phyloP scores from a whole-genome alignment of 345 rosid genomes.

The Lepidium didymum region DNA sequence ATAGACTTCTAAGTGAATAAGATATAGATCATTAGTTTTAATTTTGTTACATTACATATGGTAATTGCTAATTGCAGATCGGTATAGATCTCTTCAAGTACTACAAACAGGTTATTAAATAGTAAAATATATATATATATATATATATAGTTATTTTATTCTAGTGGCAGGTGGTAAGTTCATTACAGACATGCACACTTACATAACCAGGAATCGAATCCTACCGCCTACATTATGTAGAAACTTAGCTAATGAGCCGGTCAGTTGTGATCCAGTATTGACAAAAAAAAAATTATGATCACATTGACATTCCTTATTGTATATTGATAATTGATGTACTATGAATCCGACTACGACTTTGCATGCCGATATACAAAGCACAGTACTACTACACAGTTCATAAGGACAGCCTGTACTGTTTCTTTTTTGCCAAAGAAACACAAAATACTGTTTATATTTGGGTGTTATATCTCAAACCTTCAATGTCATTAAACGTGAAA shows the following conservation, averaged over 20 bases:
- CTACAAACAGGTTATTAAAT: neutral
- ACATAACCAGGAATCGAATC: too few species aligned
- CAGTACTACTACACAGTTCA: slow-evolving; percentile 5
- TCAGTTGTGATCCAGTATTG: too few species aligned
- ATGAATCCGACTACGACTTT: slow-evolving; percentile 8
- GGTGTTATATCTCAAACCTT: neutral
- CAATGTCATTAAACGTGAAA: neutral
- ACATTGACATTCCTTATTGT: too few species aligned
- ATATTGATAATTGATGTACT: neutral
- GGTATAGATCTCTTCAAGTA: neutral
- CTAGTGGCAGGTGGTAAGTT: too few species aligned
- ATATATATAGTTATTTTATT: too few species aligned
- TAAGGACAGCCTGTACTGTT: neutral
- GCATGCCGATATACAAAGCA: slow-evolving; percentile 12
- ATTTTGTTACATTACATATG: too few species aligned
- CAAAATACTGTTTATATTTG: neutral
- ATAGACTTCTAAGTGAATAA: neutral
- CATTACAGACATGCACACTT: too few species aligned
- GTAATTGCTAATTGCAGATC: neutral
- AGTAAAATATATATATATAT: neutral
- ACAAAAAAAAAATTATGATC: too few species aligned
- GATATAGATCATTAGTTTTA: neutral
- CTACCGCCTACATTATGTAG: too few species aligned
- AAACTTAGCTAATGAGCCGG: too few species aligned
- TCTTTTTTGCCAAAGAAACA: neutral